Percentiles rank a stretch among this genome's conserved stretches.
Evolutionary conservation across 179 eudicot genomes (phyloP).

Genomic region (Gypsophila paniculata): DNA sequence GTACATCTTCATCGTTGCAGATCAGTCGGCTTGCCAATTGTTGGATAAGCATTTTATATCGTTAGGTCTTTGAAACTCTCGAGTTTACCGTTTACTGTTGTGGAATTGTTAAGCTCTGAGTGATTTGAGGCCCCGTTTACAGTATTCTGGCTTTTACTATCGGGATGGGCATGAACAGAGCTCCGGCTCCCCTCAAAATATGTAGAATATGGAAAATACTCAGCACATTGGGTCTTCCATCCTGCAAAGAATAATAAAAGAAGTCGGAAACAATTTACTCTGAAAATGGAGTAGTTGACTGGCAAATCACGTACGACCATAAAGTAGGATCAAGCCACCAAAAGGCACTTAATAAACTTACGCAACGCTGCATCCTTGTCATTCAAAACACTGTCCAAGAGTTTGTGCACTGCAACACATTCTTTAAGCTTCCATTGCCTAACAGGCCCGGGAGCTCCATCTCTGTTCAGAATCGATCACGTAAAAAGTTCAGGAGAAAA

Average conservation of each 20-base stretch:
- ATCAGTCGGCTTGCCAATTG: constrained; percentile 19
- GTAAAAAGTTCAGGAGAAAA: not conserved
- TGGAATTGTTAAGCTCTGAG: constrained; percentile 22
- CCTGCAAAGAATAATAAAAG: constrained; percentile 37
- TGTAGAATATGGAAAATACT: constrained; percentile 73
- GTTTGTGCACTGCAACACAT: constrained; percentile 70
- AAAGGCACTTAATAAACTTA: constrained; percentile 34
- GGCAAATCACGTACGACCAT: not conserved
- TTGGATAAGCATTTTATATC: constrained; percentile 27
- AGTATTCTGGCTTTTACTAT: constrained; percentile 28
- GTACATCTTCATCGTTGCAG: constrained; percentile 12
- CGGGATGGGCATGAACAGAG: constrained; percentile 46
- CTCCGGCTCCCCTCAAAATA: constrained; percentile 71
- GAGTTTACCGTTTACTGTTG: constrained; percentile 52
- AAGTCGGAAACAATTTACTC: not conserved
- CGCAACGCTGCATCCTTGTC: constrained; percentile 73
- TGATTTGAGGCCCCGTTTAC: constrained; percentile 43
- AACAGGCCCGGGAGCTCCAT: constrained; percentile 51
- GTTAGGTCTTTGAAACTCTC: constrained; percentile 53
- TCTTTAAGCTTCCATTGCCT: constrained; percentile 72
- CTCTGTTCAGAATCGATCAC: constrained; percentile 31
- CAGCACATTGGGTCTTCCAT: constrained; percentile 74
- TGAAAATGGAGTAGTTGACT: too few relatives aligned
- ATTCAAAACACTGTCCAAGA: constrained; percentile 42
- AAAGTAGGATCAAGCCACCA: not conserved